A percentile compares a stretch with the other conserved stretches of the same genome.
Conservation (phyloP, 192 early-diverging fungal species). For the Phycomyces nitens region DNA sequence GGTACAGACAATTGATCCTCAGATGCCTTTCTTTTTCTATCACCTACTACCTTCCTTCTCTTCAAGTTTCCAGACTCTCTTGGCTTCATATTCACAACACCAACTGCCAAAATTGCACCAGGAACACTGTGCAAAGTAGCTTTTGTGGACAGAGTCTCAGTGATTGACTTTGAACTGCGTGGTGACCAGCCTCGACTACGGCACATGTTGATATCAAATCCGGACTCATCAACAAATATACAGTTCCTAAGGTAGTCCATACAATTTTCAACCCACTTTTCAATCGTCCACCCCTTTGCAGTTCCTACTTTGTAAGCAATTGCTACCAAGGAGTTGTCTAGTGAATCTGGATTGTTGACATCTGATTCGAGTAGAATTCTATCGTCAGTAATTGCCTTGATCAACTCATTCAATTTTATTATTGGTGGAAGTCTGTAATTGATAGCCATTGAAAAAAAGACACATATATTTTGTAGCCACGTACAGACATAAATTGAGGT, state of each 20-base stretch:
- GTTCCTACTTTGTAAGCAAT: slow-evolving; percentile 52
- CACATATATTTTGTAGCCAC: slow-evolving; percentile 57
- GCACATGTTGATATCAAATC: slow-evolving; percentile 5
- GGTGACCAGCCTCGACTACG: slow-evolving; percentile 5
- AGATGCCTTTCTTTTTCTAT: slow-evolving; percentile 8
- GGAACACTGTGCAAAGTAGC: slow-evolving; percentile 5
- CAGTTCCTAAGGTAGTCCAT: no score
- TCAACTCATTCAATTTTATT: slow-evolving; percentile 54
- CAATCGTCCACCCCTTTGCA: slow-evolving; percentile 55
- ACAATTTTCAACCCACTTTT: no score
- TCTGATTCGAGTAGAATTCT: slow-evolving; percentile 82
- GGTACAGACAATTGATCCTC: slow-evolving; percentile 1
- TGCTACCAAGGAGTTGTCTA: slow-evolving; percentile 52
- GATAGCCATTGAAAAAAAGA: slow-evolving; percentile 75
- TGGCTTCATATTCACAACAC: slow-evolving; percentile 5
- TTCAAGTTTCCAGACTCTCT: neutral
- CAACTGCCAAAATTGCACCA: slow-evolving; percentile 3
- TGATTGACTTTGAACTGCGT: neutral
- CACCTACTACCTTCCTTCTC: neutral
- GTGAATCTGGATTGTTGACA: slow-evolving; percentile 47
- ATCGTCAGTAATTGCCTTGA: slow-evolving; percentile 68
- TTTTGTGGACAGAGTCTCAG: slow-evolving; percentile 10
- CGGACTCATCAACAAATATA: no score
- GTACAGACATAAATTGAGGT: slow-evolving; percentile 14
- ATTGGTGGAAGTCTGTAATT: slow-evolving; percentile 59